These are phyloP conservation scores for Chytriomyces hyalinus DNA, from an alignment of 192 early-diverging fungal species.

Conservation along the genomic window DNA sequence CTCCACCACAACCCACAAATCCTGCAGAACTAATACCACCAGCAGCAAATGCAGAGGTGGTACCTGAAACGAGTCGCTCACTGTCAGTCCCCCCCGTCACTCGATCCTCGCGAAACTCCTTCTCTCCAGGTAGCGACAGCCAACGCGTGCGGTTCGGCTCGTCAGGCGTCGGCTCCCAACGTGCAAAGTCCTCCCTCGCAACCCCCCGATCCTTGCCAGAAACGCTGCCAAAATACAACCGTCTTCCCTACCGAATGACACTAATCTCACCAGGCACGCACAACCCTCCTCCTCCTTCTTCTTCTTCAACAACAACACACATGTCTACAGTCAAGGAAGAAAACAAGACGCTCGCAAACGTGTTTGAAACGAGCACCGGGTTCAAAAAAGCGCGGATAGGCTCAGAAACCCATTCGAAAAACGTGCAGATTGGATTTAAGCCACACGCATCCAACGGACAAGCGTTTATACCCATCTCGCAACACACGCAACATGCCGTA, in stretches of 20 bases:
- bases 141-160: not conserved
- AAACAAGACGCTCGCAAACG: no score
- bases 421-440: slow-evolving; percentile 1
- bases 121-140: not conserved
- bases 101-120: no score
- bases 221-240: not conserved
- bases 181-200: not conserved
- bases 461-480: slow-evolving; percentile 23
- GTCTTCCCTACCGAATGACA: slow-evolving; percentile 15
- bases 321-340: no score
- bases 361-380: not conserved
- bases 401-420: not conserved
- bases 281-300: not conserved
- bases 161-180: not conserved
- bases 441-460: slow-evolving; percentile 17
- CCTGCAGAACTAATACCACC: not conserved
- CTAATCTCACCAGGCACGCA: not conserved
- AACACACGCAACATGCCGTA: not conserved
- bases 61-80: not conserved
- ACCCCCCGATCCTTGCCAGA: not conserved
- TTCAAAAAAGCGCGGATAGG: not conserved
- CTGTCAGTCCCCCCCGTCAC: no score
- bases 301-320: no score
- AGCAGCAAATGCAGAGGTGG: not conserved
- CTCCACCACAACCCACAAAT: not conserved